Base-by-base conservation (phyloP, 306 rosid genomes). In the Pyrus communis region DNA sequence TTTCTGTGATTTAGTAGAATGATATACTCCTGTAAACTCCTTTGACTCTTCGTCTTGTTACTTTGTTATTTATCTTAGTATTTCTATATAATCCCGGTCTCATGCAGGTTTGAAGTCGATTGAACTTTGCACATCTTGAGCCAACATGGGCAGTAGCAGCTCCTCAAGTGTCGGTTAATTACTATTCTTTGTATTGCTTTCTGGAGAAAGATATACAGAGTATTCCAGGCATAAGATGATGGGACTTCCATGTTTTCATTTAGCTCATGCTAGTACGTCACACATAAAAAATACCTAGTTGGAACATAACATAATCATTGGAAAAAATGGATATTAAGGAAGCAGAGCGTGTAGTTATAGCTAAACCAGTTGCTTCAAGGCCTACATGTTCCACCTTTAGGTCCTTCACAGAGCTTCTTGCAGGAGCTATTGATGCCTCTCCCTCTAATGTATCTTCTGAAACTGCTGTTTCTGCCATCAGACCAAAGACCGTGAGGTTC, bases 401-500 rank as follows among this genome's bases (percentile, higher is more conserved):
- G 79, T 92, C 97, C 7, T 95, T 95, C 89, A 87, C 97, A n/a
- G 99, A 95, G 83, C 95, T 95, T 31, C 87, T 92, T 74, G 88
- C 91, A 1, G 91, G 96, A 66, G 96, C 97, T 66, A 88, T 92
- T 61, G 67, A 89, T 82, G 86, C 80, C 74, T 78, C 93, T 58
- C 88, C 97, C 13, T 72, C 85, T 7, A 73, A 64, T 78, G 82
- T 62, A 67, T 71, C 91, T 57, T 81, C 97, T 59, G 91, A 84
- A 59, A 68, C 90, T 69, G 82, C 93, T 75, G 88, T 92, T 78
- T 75, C 96, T 74, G 99, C 97, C 60, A 91, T 92, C 82, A 89
- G 97, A 78, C 99, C 99, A 15, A 95, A 91, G 88, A 92, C 97
- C 38, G 90, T 89, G 73, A 90, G 97, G 92, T 86, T 95, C 82